Base-by-base conservation (phyloP, 768 basidiomycete genomes). In the Pleurotus cornucopiae region DNA sequence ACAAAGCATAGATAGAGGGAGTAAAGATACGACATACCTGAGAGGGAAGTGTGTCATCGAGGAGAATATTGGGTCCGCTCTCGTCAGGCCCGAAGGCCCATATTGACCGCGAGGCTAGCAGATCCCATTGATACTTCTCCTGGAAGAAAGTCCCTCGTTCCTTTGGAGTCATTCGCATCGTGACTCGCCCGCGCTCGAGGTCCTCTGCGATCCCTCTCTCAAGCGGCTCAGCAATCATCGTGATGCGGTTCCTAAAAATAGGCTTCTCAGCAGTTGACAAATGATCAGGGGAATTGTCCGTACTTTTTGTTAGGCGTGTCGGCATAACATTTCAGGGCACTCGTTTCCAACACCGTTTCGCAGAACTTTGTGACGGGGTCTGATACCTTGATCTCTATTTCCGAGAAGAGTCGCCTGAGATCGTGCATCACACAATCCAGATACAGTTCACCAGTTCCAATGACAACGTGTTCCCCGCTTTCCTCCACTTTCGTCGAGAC, bases 31-130 rank as follows among this genome's bases (percentile, higher is more conserved):
- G 38, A 61, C 74, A 58, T 59, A 91, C 91, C 76, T 96, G 92
- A 5, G 91, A 94, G 3, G 97, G 97, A 14, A 99, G 73, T 2
- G 97, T 98, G 66, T 99, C 97, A 66, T 99, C 96, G 62, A 98
- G 73, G 43, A 98, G 76, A 59, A 96, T 82, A 69, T 99, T 99
- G 6, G 96, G 84, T 0, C 97, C 97, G 60, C 84, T 87, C 45
- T 98, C 96, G 62, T 98, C 94, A 2, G 97, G 97, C 16, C 97
- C 97, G 71, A 99, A 99, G 18, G 97, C 94, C 97, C 97, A 99
- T 76, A 99, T 97, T 63, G 95, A 98, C 57, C 97, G 82, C 44
- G 94, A 96, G 1, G 97, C 96, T 57, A 99, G 82, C 64, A 98
- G 72, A 73, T 99, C 97, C 96, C 97, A 99, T 57, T 95, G 90